A percentile compares a stretch with the other conserved stretches of the same genome.
phyloP scores from a whole-genome alignment of 1,284 basidiomycete species.

The Apiotrichum veenhuisii region DNA sequence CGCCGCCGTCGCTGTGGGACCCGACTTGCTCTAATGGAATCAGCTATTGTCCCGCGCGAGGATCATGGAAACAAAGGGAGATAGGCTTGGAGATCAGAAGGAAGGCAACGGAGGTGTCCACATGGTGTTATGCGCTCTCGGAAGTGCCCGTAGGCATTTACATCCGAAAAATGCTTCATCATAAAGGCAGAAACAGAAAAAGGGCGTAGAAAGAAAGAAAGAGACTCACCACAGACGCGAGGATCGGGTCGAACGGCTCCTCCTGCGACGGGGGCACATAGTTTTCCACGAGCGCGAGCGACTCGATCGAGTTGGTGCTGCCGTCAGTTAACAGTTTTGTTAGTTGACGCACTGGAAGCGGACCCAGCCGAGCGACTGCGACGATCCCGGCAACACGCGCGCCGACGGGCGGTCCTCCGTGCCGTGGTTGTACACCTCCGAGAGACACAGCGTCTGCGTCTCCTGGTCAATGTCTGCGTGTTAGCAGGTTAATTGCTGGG shows the following conservation, averaged over 20 bases:
- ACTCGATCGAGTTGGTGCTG: conserved; percentile 47
- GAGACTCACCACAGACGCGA: conserved; percentile 44
- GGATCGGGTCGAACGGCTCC: conserved; percentile 37
- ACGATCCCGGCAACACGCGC: conserved; percentile 32
- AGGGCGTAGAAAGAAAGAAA: background rate
- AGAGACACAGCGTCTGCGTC: conserved; percentile 44
- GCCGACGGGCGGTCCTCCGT: conserved; percentile 42
- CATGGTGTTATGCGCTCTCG: conserved; percentile 49
- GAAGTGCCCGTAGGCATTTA: conserved; percentile 39
- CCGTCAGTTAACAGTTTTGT: background rate
- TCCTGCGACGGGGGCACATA: conserved; percentile 36
- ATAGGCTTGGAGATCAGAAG: conserved; percentile 32
- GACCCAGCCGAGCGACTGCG: conserved; percentile 52
- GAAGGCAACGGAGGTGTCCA: conserved; percentile 50
- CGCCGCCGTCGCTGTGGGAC: background rate
- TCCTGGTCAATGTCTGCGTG: conserved; percentile 38
- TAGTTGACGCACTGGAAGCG: conserved; percentile 69
- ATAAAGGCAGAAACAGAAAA: conserved; percentile 14
- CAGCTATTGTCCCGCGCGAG: background rate
- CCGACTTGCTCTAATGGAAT: conserved; percentile 13
- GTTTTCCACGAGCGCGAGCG: conserved; percentile 41
- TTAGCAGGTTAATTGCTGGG: no score
- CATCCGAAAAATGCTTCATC: conserved; percentile 48
- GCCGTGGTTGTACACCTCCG: conserved; percentile 45
- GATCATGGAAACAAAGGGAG: background rate